Evolutionary conservation across 192 early-diverging fungal genomes (phyloP).

Genomic region (Coemansia erecta): DNA sequence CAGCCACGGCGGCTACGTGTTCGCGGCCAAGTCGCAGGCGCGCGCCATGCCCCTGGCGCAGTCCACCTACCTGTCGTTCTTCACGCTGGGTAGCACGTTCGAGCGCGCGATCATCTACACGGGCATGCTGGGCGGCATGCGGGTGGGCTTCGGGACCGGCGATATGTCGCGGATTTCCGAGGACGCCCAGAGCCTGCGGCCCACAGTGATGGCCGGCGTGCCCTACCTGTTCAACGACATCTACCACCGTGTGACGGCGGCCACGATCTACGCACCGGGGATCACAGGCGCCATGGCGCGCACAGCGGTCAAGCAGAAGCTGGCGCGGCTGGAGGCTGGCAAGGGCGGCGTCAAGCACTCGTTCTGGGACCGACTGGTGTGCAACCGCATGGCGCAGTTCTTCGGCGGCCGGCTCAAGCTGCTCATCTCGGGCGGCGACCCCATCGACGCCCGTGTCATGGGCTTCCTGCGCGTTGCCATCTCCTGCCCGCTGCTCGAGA

Average conservation of each 20-base stretch:
- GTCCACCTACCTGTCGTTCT: constrained; percentile 62
- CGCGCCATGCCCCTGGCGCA: constrained; percentile 18
- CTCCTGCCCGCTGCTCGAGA: constrained; percentile 58
- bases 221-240: constrained; percentile 87
- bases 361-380: constrained; percentile 81
- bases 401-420: constrained; percentile 69
- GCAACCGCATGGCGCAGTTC: constrained; percentile 71
- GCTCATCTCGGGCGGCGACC: constrained; percentile 63
- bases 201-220: constrained; percentile 84
- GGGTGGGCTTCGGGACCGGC: constrained; percentile 72
- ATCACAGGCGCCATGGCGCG: constrained; percentile 60
- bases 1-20: constrained; percentile 64
- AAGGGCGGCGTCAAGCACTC: constrained; percentile 60
- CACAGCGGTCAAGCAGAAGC: constrained; percentile 59
- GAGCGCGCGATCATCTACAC: constrained; percentile 63
- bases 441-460: constrained; percentile 60
- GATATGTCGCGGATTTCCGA: constrained; percentile 66
- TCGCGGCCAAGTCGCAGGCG: constrained; percentile 31
- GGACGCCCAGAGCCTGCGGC: constrained; percentile 78
- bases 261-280: constrained; percentile 57
- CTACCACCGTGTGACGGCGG: constrained; percentile 69
- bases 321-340: constrained; percentile 52
- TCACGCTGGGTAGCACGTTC: constrained; percentile 85
- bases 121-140: constrained; percentile 59
- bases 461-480: constrained; percentile 64